These are phyloP conservation scores for Haberlea rhodopensis DNA, from an alignment of 257 asterid genomes.

Conservation along the genomic window DNA sequence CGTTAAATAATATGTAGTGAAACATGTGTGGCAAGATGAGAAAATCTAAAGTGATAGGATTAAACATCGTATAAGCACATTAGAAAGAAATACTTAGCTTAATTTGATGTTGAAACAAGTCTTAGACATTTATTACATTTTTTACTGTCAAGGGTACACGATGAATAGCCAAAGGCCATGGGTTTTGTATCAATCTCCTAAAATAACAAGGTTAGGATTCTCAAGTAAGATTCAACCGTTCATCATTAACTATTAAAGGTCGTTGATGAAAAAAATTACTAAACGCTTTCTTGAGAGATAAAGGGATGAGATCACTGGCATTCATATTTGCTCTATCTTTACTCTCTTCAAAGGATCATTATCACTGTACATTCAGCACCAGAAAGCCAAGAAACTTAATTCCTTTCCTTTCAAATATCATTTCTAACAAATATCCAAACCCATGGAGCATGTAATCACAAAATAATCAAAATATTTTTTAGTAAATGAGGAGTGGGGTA, in stretches of 20 bases:
- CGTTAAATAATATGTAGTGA: neutral
- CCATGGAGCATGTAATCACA: slow-evolving; percentile 19
- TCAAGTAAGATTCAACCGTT: neutral
- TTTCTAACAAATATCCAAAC: slow-evolving; percentile 23
- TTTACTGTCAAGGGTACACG: slow-evolving; percentile 7
- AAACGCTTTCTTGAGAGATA: neutral
- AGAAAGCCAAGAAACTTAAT: slow-evolving; percentile 1
- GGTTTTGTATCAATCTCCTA: slow-evolving; percentile 10
- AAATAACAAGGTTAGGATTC: neutral
- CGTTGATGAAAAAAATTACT: neutral
- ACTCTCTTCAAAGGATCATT: slow-evolving; percentile 15
- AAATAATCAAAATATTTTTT: neutral
- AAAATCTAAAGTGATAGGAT: slow-evolving; percentile 1
- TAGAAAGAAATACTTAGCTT: slow-evolving; percentile 2
- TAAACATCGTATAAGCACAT: slow-evolving; percentile 8
- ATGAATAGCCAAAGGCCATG: neutral
- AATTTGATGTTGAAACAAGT: neutral
- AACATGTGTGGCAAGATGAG: too few species aligned
- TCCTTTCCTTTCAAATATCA: slow-evolving; percentile 3
- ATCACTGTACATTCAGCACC: slow-evolving; percentile 13
- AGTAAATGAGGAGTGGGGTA: neutral
- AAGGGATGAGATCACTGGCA: neutral
- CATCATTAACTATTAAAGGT: slow-evolving; percentile 18
- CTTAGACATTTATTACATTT: slow-evolving; percentile 1
- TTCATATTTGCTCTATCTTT: slow-evolving; percentile 16